Evolutionary conservation across 805 yeast species (phyloP).

Genomic region (Candida boidinii): DNA sequence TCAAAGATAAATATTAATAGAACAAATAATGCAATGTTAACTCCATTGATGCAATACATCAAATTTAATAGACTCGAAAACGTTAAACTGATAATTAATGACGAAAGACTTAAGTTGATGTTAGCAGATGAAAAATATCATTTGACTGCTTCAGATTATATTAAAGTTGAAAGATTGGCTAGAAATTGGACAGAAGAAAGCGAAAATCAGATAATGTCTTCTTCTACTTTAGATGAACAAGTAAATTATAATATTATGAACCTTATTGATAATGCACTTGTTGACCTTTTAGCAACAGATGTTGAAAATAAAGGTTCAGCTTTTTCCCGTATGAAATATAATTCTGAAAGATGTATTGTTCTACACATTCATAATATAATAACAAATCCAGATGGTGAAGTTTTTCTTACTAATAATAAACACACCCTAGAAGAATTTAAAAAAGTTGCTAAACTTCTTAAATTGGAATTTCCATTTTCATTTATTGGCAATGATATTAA

Average conservation of each 20-base stretch:
- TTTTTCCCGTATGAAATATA: conserved; percentile 26
- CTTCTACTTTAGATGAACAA: too few species aligned
- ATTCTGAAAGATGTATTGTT: conserved; percentile 16
- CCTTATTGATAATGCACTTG: conserved; percentile 22
- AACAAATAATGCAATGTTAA: conserved; percentile 45
- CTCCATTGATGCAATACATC: conserved; percentile 66
- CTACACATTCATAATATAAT: conserved; percentile 14
- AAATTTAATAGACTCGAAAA: conserved; percentile 62
- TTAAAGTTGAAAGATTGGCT: conserved; percentile 25
- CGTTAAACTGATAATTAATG: conserved; percentile 39
- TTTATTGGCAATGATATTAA: conserved; percentile 10
- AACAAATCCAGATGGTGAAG: conserved; percentile 1
- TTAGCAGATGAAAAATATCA: conserved; percentile 21
- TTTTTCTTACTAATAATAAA: conserved; percentile 8
- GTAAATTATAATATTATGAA: conserved; percentile 21
- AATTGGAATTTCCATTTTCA: conserved; percentile 27
- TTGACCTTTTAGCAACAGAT: conserved; percentile 12
- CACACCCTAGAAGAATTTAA: conserved; percentile 25
- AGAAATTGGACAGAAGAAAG: neutral
- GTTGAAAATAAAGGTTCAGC: conserved; percentile 20
- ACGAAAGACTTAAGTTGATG: conserved; percentile 38
- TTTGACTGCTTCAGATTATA: conserved; percentile 37
- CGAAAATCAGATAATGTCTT: too few species aligned
- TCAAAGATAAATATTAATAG: conserved; percentile 49
- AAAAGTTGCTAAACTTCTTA: conserved; percentile 25